Conservation (phyloP, 257 asterid genomes). For the Fraxinus americana region DNA sequence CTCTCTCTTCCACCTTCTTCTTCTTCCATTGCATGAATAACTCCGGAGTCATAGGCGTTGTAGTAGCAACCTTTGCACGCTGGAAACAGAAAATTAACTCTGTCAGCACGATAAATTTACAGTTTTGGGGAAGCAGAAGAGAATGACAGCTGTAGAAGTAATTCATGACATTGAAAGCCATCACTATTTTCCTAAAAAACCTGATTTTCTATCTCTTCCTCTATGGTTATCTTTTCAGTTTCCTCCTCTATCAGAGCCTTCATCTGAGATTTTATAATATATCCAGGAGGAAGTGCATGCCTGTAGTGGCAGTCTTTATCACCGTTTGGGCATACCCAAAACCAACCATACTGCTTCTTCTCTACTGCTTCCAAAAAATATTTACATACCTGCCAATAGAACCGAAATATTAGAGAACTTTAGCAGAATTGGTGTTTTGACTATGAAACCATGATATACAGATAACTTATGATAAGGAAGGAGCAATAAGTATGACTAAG, state of each 20-base stretch:
- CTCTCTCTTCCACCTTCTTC: conserved; percentile 83
- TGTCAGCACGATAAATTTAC: conserved; percentile 18
- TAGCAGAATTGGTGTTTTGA: conserved; percentile 9
- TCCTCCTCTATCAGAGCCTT: conserved; percentile 95
- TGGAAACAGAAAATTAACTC: conserved; percentile 32
- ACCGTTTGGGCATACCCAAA: conserved; percentile 97
- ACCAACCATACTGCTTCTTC: conserved; percentile 98
- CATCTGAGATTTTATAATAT: conserved; percentile 91
- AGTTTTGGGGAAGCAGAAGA: background rate
- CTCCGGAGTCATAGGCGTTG: conserved; percentile 88
- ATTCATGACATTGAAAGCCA: background rate
- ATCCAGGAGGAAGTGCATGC: conserved; percentile 98
- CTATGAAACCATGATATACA: background rate
- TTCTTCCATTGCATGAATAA: conserved; percentile 82
- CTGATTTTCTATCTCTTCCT: conserved; percentile 97
- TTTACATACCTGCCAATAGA: conserved; percentile 67
- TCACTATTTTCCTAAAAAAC: conserved; percentile 30
- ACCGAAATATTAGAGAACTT: background rate
- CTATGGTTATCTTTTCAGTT: conserved; percentile 66
- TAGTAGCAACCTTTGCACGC: conserved; percentile 74
- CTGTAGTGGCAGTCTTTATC: conserved; percentile 85
- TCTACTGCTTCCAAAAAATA: conserved; percentile 96
- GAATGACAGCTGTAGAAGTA: background rate
- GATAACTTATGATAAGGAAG: background rate
- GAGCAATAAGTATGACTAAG: background rate